phyloP scores from a whole-genome alignment of 2,329 filamentous ascomycete genomes.

The Xylariaceae sp. region DNA sequence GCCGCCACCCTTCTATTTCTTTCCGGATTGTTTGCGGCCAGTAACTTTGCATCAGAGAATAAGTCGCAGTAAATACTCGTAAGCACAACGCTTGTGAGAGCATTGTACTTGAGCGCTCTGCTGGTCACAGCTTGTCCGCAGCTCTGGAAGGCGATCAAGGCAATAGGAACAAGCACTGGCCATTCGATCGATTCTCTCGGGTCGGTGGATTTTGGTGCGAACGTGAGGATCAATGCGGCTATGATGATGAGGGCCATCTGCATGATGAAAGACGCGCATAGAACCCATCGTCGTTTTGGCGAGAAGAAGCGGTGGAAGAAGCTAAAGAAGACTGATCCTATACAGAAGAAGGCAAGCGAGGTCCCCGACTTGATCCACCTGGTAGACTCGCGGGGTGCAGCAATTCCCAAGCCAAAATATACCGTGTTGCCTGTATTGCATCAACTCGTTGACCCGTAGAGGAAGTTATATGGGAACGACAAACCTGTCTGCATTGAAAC shows the following conservation, averaged over 20 bases:
- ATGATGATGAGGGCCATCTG: constrained; percentile 58
- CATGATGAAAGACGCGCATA: constrained; percentile 63
- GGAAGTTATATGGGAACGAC: constrained; percentile 29
- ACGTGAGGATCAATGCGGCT: constrained; percentile 62
- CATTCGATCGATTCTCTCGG: constrained; percentile 57
- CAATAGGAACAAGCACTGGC: constrained; percentile 70
- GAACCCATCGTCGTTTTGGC: constrained; percentile 68
- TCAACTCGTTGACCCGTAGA: not conserved
- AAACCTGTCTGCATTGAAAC: constrained; percentile 83
- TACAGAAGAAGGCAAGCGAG: constrained; percentile 73
- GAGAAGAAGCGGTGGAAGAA: constrained; percentile 70
- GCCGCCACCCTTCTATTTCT: constrained; percentile 59
- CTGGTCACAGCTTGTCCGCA: constrained; percentile 81
- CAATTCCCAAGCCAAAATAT: constrained; percentile 77
- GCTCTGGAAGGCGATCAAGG: constrained; percentile 76
- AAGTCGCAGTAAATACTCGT: constrained; percentile 85
- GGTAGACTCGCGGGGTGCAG: constrained; percentile 58
- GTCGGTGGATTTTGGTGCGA: constrained; percentile 48
- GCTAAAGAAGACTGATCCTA: constrained; percentile 75
- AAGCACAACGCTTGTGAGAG: constrained; percentile 78
- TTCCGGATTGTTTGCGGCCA: constrained; percentile 54
- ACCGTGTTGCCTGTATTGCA: constrained; percentile 70
- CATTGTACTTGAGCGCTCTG: constrained; percentile 71
- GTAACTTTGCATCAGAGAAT: constrained; percentile 67
- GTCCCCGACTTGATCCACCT: constrained; percentile 76